Conservation (phyloP, 2,329 filamentous ascomycete genomes). For the Cylindrodendrum hubeiense region DNA sequence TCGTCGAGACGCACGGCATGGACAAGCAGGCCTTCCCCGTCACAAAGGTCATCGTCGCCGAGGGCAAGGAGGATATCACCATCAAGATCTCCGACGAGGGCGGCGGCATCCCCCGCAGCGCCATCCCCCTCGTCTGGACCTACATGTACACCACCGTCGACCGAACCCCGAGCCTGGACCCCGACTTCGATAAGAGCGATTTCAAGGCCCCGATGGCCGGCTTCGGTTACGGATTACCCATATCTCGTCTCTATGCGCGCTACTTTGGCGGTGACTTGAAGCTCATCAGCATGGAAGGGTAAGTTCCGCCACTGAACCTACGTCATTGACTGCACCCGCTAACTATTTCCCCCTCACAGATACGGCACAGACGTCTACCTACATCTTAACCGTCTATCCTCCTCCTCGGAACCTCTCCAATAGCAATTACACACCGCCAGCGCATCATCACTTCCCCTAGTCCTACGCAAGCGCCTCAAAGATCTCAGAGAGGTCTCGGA, state of each 20-base stretch:
- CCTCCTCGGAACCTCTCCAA: conserved; percentile 95
- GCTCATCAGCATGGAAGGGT: conserved; percentile 99
- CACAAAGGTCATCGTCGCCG: conserved; percentile 96
- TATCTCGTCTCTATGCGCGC: conserved; percentile 91
- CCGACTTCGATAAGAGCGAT: conserved; percentile 98
- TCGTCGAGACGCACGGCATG: conserved; percentile 94
- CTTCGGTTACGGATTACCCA: conserved; percentile 97
- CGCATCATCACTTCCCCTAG: conserved; percentile 49
- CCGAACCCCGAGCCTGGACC: conserved; percentile 92
- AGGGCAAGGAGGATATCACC: conserved; percentile 98
- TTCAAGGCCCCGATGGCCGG: conserved; percentile 99
- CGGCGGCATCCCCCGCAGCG: conserved; percentile 91
- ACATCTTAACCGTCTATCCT: conserved; percentile 94
- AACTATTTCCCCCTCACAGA: conserved; percentile 59
- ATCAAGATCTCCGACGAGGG: conserved; percentile 99
- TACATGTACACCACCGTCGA: conserved; percentile 99
- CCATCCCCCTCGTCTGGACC: conserved; percentile 98
- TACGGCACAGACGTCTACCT: conserved; percentile 99
- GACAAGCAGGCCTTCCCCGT: conserved; percentile 97
- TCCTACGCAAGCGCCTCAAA: conserved; percentile 75
- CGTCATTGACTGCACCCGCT: conserved; percentile 19
- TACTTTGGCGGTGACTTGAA: conserved; percentile 99
- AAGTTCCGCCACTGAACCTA: conserved; percentile 53
- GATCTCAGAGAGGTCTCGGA: conserved; percentile 80
- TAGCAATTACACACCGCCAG: conserved; percentile 77